Conservation (phyloP, 169 alveolate genomes). For the Cryptosporidium tyzzeri region DNA sequence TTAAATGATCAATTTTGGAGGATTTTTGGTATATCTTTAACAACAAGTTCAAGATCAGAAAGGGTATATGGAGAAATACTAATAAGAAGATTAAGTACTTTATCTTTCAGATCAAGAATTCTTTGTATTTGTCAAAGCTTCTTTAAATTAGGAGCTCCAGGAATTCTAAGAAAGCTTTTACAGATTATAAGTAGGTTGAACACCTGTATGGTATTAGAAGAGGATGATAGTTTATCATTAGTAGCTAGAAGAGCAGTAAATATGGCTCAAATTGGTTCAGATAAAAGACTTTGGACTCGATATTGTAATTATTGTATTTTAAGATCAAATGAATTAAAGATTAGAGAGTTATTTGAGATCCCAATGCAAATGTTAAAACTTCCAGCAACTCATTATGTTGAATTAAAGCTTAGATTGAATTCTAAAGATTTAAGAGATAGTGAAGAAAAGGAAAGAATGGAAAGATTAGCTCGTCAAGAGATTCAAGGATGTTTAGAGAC, state of each 20-base stretch:
- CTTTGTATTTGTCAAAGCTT: slow-evolving; percentile 32
- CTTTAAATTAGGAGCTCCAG: slow-evolving; percentile 28
- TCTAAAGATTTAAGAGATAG: neutral
- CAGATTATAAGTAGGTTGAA: slow-evolving; percentile 28
- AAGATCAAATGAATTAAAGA: slow-evolving; percentile 53
- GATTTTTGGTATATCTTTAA: slow-evolving; percentile 59
- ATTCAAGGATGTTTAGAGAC: slow-evolving; percentile 72
- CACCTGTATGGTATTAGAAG: slow-evolving; percentile 5
- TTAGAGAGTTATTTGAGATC: slow-evolving; percentile 49
- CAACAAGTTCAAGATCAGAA: slow-evolving; percentile 62
- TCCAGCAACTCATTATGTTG: slow-evolving; percentile 67
- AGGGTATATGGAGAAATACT: slow-evolving; percentile 33
- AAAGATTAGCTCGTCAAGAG: slow-evolving; percentile 63
- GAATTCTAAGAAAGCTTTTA: slow-evolving; percentile 10
- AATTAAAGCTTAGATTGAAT: slow-evolving; percentile 38
- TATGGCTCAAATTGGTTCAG: slow-evolving; percentile 23
- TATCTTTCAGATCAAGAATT: slow-evolving; percentile 29
- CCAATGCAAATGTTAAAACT: slow-evolving; percentile 71
- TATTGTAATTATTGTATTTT: slow-evolving; percentile 62
- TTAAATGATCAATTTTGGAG: slow-evolving; percentile 23
- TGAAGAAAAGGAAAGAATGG: slow-evolving; percentile 59
- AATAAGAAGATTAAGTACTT: slow-evolving; percentile 30
- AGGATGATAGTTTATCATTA: neutral
- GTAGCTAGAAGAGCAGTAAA: slow-evolving; percentile 6
- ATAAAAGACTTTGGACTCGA: slow-evolving; percentile 57